phyloP scores from a whole-genome alignment of 148 eudicot species.

The Camellia granthamiana region DNA sequence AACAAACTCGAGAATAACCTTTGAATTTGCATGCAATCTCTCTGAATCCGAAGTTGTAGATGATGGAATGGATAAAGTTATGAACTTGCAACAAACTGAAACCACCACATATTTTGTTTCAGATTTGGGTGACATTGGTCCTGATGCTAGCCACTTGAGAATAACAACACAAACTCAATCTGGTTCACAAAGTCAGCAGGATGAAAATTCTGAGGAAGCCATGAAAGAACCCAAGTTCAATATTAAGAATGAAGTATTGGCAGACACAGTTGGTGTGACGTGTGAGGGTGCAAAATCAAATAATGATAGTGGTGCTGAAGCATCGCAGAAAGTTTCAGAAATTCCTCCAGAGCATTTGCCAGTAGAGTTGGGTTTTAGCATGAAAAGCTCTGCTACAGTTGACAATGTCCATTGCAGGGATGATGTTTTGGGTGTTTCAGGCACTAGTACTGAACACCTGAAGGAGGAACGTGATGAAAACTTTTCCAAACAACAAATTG shows the following conservation, averaged over 20 bases:
- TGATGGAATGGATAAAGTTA: slow-evolving; percentile 9
- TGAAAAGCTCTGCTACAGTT: slow-evolving; percentile 26
- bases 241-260: not conserved
- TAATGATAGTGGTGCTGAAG: slow-evolving; percentile 14
- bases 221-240: not conserved
- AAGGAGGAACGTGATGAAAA: slow-evolving; percentile 31
- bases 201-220: slow-evolving; percentile 6
- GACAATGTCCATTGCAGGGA: slow-evolving; percentile 16
- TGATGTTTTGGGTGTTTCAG: slow-evolving; percentile 19
- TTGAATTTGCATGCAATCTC: slow-evolving; percentile 17
- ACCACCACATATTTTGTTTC: not conserved
- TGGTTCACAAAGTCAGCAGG: not conserved
- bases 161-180: not conserved
- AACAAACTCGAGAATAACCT: slow-evolving; percentile 3
- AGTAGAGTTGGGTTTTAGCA: slow-evolving; percentile 16
- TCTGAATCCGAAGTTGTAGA: slow-evolving; percentile 20
- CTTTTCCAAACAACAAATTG: slow-evolving; percentile 21
- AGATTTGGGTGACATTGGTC: not conserved
- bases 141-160: slow-evolving; percentile 2
- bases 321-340: slow-evolving; percentile 9
- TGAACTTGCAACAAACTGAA: not conserved
- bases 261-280: slow-evolving; percentile 8
- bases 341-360: not conserved
- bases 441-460: slow-evolving; percentile 17
- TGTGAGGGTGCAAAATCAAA: slow-evolving; percentile 11